Evolutionary conservation across 345 rosid genomes (phyloP).

Genomic region (Limnanthes douglasii): DNA sequence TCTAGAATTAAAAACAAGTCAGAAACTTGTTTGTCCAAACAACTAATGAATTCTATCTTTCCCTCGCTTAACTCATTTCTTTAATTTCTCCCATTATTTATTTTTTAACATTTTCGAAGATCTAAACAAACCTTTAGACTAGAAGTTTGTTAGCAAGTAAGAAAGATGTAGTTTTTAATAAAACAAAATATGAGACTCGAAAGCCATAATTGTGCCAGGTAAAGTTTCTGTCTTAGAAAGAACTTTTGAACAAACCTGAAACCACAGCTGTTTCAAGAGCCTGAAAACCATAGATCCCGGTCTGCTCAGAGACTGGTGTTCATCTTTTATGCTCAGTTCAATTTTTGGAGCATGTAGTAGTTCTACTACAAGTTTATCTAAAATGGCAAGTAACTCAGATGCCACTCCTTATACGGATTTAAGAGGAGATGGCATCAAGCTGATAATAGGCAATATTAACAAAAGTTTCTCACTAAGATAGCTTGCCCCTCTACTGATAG

Average conservation of each 20-base stretch:
- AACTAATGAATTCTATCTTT: no score
- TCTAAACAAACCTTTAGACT: no score
- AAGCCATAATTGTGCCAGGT: no score
- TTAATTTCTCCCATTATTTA: no score
- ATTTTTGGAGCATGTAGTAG: constrained; percentile 27
- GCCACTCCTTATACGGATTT: constrained; percentile 59
- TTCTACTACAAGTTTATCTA: constrained; percentile 43
- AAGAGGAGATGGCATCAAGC: constrained; percentile 72
- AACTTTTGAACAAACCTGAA: constrained; percentile 85
- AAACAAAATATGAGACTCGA: no score
- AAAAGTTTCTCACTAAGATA: constrained; percentile 45
- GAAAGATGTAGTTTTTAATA: no score
- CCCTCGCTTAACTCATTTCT: no score
- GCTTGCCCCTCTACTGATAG: constrained; percentile 15
- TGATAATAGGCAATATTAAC: constrained; percentile 50
- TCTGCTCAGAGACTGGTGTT: constrained; percentile 29
- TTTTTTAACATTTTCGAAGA: no score
- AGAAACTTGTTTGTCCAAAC: no score
- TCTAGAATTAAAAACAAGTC: no score
- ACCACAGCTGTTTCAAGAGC: constrained; percentile 59
- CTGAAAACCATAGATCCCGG: constrained; percentile 49
- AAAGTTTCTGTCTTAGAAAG: no score
- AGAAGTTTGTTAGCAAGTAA: no score
- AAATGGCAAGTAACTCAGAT: constrained; percentile 46
- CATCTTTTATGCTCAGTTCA: constrained; percentile 21